Percentiles rank a stretch among this genome's conserved stretches.
These are phyloP conservation scores for Paecilomyces niveus DNA, from an alignment of 2,329 filamentous ascomycete species.

Conservation along the genomic window DNA sequence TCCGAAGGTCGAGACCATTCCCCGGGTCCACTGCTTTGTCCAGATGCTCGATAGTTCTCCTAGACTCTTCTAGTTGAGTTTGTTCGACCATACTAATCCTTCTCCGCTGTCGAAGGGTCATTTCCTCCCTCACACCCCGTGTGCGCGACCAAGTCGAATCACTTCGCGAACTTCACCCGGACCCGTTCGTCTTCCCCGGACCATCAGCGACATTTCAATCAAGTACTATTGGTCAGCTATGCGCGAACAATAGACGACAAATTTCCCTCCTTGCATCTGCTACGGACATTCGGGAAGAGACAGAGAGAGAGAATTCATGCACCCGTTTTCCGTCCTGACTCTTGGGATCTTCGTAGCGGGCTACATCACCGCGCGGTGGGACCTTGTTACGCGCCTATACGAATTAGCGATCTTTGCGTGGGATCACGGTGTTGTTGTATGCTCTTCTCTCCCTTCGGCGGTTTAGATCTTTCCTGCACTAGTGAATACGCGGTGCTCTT, in stretches of 20 bases:
- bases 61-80: background rate
- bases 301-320: slow-evolving; percentile 54
- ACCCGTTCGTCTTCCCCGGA: background rate
- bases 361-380: slow-evolving; percentile 99
- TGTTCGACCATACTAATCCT: background rate
- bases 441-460: slow-evolving; percentile 25
- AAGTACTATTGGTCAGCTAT: slow-evolving; percentile 16
- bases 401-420: slow-evolving; percentile 95
- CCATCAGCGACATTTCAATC: background rate
- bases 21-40: background rate
- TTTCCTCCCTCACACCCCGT: background rate
- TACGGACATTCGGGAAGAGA: background rate
- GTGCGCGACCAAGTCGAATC: background rate
- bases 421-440: slow-evolving; percentile 95
- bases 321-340: slow-evolving; percentile 93
- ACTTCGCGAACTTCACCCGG: background rate
- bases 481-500: background rate
- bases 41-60: background rate
- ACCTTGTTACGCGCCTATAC: slow-evolving; percentile 93
- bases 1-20: background rate
- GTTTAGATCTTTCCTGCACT: background rate
- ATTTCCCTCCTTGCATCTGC: background rate
- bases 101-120: background rate
- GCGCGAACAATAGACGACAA: slow-evolving; percentile 13
- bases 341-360: slow-evolving; percentile 98